Conservation (phyloP, 2,329 filamentous ascomycete species). For the Onygenales sp. region DNA sequence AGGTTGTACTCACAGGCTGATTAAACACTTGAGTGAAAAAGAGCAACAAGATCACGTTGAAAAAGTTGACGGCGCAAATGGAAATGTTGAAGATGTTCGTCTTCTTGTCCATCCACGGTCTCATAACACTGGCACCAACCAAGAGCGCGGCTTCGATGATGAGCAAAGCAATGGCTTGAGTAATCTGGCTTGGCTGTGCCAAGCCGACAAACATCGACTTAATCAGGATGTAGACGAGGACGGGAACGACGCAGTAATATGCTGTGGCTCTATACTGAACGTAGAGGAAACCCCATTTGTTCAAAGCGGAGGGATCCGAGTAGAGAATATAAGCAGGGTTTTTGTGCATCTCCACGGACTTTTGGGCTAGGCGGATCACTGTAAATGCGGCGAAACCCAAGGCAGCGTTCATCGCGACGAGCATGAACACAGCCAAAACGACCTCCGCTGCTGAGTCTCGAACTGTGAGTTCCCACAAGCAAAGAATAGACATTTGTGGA, state of each 20-base stretch:
- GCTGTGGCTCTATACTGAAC: conserved; percentile 92
- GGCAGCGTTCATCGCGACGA: conserved; percentile 68
- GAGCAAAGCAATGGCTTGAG: conserved; percentile 73
- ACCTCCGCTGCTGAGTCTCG: conserved; percentile 78
- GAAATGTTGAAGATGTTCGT: conserved; percentile 95
- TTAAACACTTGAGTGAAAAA: conserved; percentile 83
- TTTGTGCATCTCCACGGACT: conserved; percentile 83
- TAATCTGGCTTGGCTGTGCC: conserved; percentile 58
- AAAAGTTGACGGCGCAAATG: conserved; percentile 80
- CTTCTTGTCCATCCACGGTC: conserved; percentile 98
- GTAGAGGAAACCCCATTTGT: conserved; percentile 98
- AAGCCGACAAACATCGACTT: conserved; percentile 87
- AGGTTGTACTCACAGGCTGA: conserved; percentile 51
- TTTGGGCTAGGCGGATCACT: conserved; percentile 78
- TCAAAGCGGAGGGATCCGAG: conserved; percentile 84
- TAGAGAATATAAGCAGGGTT: conserved; percentile 96
- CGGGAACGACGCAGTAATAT: conserved; percentile 86
- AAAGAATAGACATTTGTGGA: conserved; percentile 81
- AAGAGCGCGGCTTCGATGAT: conserved; percentile 73
- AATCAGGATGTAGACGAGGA: conserved; percentile 68
- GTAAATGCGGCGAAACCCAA: conserved; percentile 82
- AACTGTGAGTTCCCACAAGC: conserved; percentile 85
- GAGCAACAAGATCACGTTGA: conserved; percentile 81
- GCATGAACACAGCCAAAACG: conserved; percentile 79
- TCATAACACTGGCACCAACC: conserved; percentile 67